These are phyloP conservation scores for Metschnikowia proteae DNA, from an alignment of 805 yeast genomes.

Conservation along the genomic window DNA sequence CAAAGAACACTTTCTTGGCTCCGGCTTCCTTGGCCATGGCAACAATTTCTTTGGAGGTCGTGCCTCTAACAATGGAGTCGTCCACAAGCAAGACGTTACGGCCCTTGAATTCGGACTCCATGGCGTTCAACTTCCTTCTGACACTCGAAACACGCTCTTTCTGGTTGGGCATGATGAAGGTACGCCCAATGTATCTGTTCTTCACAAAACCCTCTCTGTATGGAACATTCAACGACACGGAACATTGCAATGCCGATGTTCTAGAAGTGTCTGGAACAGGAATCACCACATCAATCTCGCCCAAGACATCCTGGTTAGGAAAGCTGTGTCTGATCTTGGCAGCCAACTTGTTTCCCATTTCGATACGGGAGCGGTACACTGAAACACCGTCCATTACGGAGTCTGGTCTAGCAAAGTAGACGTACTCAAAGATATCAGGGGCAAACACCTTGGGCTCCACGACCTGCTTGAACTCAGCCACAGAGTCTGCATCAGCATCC, in stretches of 20 bases:
- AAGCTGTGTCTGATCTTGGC: constrained; percentile 50
- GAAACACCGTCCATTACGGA: constrained; percentile 95
- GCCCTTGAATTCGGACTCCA: constrained; percentile 86
- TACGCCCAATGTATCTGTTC: constrained; percentile 94
- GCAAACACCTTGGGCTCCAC: constrained; percentile 74
- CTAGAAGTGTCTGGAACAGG: constrained; percentile 99
- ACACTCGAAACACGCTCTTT: constrained; percentile 90
- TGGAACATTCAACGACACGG: constrained; percentile 73
- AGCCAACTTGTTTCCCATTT: constrained; percentile 91
- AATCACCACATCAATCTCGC: constrained; percentile 84
- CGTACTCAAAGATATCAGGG: constrained; percentile 96
- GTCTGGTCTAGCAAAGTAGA: constrained; percentile 97
- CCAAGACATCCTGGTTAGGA: constrained; percentile 40
- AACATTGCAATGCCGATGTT: constrained; percentile 89
- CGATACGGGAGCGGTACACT: constrained; percentile 86
- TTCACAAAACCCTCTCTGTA: constrained; percentile 97
- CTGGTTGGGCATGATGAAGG: constrained; percentile 98
- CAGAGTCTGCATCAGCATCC: constrained; percentile 27
- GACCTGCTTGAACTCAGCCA: constrained; percentile 83
- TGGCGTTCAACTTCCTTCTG: constrained; percentile 91
- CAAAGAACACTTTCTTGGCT: constrained; percentile 90
- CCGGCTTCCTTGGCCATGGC: constrained; percentile 99
- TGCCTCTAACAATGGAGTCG: constrained; percentile 96
- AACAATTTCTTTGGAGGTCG: constrained; percentile 93
- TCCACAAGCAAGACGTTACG: constrained; percentile 87